Conservation (phyloP, 305 asterid species). For the Ilex paraguariensis region DNA sequence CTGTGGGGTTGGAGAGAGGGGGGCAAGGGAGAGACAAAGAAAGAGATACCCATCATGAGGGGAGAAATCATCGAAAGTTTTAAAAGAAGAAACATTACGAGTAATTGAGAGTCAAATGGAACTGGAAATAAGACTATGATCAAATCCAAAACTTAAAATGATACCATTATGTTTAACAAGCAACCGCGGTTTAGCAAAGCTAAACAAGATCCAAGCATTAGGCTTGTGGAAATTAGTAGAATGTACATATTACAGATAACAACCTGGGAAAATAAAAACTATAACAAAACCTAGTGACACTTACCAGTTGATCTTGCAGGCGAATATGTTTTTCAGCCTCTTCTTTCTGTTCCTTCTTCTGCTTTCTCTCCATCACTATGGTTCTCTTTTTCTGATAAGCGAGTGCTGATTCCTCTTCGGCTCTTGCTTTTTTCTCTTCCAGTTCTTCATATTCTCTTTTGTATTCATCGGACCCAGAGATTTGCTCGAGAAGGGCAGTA, state of each 20-base stretch:
- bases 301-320: conserved; percentile 89
- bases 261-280: neutral
- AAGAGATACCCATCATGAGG: neutral
- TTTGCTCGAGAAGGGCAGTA: conserved; percentile 83
- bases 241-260: neutral
- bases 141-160: too few species aligned
- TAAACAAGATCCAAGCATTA: too few species aligned
- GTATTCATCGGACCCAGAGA: conserved; percentile 93
- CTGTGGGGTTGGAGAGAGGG: conserved; percentile 38
- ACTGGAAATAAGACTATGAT: too few species aligned
- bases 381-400: conserved; percentile 96
- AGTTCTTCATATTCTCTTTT: conserved; percentile 81
- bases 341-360: conserved; percentile 97
- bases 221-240: too few species aligned
- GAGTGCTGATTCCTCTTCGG: conserved; percentile 93
- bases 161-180: too few species aligned
- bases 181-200: too few species aligned
- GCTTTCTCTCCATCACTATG: conserved; percentile 77
- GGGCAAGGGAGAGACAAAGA: neutral
- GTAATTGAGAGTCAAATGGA: too few species aligned
- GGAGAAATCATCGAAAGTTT: too few species aligned
- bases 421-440: conserved; percentile 82
- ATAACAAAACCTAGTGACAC: conserved; percentile 5
- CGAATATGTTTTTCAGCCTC: conserved; percentile 96
- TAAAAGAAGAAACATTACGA: too few species aligned